Evolutionary conservation across 345 rosid genomes (phyloP), one percentile per base, ranked within the genome.

Genomic region (Theobroma cacao): DNA sequence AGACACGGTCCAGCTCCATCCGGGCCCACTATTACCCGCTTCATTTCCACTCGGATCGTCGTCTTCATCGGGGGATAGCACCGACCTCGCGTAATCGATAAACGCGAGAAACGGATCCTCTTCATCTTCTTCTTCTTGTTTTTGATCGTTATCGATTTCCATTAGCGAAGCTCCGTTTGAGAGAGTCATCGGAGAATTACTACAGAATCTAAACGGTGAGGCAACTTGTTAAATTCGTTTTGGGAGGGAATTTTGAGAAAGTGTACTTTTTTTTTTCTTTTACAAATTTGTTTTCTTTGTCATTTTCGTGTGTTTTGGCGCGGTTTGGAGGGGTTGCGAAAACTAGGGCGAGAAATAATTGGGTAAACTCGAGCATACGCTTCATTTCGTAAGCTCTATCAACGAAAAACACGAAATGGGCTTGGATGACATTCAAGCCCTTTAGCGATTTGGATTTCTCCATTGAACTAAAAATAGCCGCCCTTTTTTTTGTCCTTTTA

Each of bases 1-100:
- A 71, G 91, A 86, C 14, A 86, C 87, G 18, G 90, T 86, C 98
- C 98, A 94, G 72, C 91, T 84, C 99, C 99, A 96, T 2, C 97
- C 90, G 11, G 94, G 95, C 17, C 89, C 87, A 14, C 62, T 36
- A 52, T 76, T 45, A 53, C 74, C 88, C 8, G 74, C 50, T 79
- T 62, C 82, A 43, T 13, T 26, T 55, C 62, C 86, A 9, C 69
- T 73, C 8, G 75, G 24, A 38, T 66, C 81, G 75, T 26, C 58
- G 13, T 88, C 89, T 22, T 83, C 85, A 47, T 36, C 85, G 6
- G 93, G 90, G 31, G 80, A 78, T 11, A 96, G 75, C 82, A 82
- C 83, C 10, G 93, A 82, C 85, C 88, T 85, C 8, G 97, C 92
- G 68, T 86, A 88, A 72, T 91, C 97, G 71, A 96, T 76, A 81